phyloP scores from a whole-genome alignment of 495 filamentous ascomycete genomes.

The Halenospora varia region DNA sequence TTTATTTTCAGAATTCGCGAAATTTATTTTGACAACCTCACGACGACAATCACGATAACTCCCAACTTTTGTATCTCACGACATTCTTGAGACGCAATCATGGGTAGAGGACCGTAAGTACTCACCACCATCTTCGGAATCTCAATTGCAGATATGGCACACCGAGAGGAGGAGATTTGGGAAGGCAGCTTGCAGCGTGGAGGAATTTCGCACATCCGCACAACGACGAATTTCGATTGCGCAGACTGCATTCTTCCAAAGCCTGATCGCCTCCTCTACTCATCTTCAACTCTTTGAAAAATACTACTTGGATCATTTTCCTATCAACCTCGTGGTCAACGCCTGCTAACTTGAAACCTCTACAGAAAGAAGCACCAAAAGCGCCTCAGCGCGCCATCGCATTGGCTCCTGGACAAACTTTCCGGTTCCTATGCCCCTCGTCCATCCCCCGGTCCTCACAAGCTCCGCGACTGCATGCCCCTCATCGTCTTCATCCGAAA shows the following conservation, averaged over 20 bases:
- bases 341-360: conserved; percentile 15
- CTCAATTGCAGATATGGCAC: not conserved
- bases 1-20: not conserved
- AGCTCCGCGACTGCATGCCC: conserved; percentile 97
- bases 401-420: conserved; percentile 99
- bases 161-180: not conserved
- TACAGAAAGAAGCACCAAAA: conserved; percentile 98
- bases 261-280: too few species aligned
- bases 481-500: conserved; percentile 99
- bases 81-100: conserved; percentile 17
- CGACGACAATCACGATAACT: conserved; percentile 28
- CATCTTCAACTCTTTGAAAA: too few species aligned
- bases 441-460: conserved; percentile 96
- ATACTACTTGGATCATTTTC: too few species aligned
- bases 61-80: conserved; percentile 14
- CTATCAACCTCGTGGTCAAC: not conserved
- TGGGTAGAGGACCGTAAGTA: conserved; percentile 28
- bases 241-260: too few species aligned
- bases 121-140: not conserved
- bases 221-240: too few species aligned
- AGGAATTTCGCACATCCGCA: too few species aligned
- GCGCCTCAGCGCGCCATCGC: conserved; percentile 95
- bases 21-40: not conserved
- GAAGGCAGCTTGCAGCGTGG: too few species aligned
- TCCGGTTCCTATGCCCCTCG: conserved; percentile 96